Conservation (phyloP, 108 stramenopile species). For the Asterionellopsis glacialis region DNA sequence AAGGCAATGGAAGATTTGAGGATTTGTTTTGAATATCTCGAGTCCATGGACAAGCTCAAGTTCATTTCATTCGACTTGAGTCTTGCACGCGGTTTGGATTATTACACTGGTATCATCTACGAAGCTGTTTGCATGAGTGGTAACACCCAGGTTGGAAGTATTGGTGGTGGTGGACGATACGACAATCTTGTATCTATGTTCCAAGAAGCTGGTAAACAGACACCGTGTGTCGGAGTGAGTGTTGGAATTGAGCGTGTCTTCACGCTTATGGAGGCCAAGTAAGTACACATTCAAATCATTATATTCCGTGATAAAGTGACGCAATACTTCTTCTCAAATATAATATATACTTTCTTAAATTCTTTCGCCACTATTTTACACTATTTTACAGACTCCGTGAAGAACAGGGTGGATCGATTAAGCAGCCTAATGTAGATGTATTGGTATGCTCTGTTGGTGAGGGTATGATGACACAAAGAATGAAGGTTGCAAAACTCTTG, state of each 20-base stretch:
- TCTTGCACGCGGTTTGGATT: slow-evolving; percentile 88
- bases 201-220: slow-evolving; percentile 67
- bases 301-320: too few species aligned
- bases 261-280: slow-evolving; percentile 86
- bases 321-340: not conserved
- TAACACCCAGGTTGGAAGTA: slow-evolving; percentile 81
- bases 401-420: slow-evolving; percentile 50
- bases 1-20: slow-evolving; percentile 82
- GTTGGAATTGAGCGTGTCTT: slow-evolving; percentile 93
- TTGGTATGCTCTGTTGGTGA: slow-evolving; percentile 80
- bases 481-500: slow-evolving; percentile 70
- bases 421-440: slow-evolving; percentile 63
- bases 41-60: slow-evolving; percentile 76
- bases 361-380: too few species aligned
- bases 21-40: slow-evolving; percentile 85
- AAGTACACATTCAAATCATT: slow-evolving; percentile 1
- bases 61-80: slow-evolving; percentile 79
- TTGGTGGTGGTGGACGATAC: slow-evolving; percentile 91
- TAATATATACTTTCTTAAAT: slow-evolving; percentile 5
- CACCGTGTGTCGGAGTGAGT: slow-evolving; percentile 88
- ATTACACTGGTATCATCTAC: slow-evolving; percentile 95
- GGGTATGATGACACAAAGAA: slow-evolving; percentile 56
- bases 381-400: slow-evolving; percentile 24
- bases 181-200: slow-evolving; percentile 94
- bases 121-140: slow-evolving; percentile 83